phyloP scores from a whole-genome alignment of 1,139 yeast species.

The Pichia cactophila region DNA sequence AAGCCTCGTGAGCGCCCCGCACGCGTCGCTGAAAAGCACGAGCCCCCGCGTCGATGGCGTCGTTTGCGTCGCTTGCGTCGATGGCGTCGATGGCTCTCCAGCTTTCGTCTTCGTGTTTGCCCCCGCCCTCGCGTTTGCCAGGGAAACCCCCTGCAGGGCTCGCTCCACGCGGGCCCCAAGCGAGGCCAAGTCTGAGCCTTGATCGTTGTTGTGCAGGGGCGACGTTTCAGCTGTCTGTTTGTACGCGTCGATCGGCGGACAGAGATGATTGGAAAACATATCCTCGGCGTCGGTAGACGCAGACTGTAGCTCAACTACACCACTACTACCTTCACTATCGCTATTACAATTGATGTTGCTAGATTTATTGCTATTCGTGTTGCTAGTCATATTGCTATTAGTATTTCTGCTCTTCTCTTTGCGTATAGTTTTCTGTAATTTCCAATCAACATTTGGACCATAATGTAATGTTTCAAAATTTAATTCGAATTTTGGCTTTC shows the following conservation, averaged over 20 bases:
- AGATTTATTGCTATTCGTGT: neutral
- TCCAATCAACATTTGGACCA: slow-evolving; percentile 24
- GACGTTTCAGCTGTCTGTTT: neutral
- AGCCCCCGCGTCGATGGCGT: neutral
- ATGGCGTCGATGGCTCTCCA: too few species aligned
- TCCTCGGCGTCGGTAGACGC: neutral
- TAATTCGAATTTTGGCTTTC: slow-evolving; percentile 21
- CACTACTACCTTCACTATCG: neutral
- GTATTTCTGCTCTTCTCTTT: neutral
- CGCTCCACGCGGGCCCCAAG: neutral
- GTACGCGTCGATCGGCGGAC: neutral
- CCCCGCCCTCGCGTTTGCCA: neutral
- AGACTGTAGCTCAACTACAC: neutral
- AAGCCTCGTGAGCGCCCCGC: neutral
- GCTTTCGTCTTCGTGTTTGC: too few species aligned
- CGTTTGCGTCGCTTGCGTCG: too few species aligned
- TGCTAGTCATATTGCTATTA: neutral
- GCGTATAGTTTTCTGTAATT: slow-evolving; percentile 10
- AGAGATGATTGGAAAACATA: neutral
- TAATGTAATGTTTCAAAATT: slow-evolving; percentile 16
- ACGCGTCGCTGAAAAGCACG: neutral
- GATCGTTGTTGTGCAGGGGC: neutral
- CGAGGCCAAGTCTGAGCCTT: neutral
- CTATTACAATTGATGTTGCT: neutral
- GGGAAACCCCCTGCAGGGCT: neutral